phyloP scores from a whole-genome alignment of 1,139 yeast species.

The Zygosaccharomyces pseudobailii region DNA sequence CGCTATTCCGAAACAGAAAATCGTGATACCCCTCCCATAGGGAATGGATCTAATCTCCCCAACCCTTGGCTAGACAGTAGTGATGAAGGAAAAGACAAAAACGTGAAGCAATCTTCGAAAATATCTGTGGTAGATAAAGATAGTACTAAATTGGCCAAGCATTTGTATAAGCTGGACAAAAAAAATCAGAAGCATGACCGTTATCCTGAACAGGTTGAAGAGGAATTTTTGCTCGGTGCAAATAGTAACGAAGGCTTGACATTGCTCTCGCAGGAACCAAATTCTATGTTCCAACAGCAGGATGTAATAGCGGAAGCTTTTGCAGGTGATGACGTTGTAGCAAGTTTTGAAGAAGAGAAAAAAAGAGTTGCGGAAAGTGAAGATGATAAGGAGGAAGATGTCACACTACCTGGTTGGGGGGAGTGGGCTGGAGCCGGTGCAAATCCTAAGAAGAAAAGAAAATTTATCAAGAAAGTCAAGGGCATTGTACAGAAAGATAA shows the following conservation, averaged over 20 bases:
- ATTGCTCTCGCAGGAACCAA: constrained; percentile 40
- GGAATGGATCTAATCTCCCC: constrained; percentile 31
- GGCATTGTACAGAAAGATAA: constrained; percentile 69
- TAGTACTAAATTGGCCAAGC: constrained; percentile 46
- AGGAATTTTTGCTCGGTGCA: constrained; percentile 27
- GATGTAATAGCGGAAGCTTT: constrained; percentile 86
- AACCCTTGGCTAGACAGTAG: constrained; percentile 70
- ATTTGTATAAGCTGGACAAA: constrained; percentile 47
- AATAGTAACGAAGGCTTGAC: constrained; percentile 32
- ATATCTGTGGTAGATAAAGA: constrained; percentile 52
- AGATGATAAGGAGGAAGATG: constrained; percentile 81
- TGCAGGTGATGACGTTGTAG: constrained; percentile 89
- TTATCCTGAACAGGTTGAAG: constrained; percentile 24
- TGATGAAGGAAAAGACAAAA: constrained; percentile 33
- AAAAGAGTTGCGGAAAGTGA: constrained; percentile 64
- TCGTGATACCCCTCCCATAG: constrained; percentile 7
- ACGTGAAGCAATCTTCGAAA: constrained; percentile 45
- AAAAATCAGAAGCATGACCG: constrained; percentile 41
- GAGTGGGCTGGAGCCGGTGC: constrained; percentile 69
- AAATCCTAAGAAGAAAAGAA: constrained; percentile 51
- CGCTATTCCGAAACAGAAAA: constrained; percentile 10
- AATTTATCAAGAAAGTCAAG: constrained; percentile 59
- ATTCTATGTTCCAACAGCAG: constrained; percentile 62
- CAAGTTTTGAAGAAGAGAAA: constrained; percentile 75
- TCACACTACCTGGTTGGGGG: constrained; percentile 94